Evolutionary conservation across 225 moss, liverwort and hornwort genomes (phyloP).

Genomic region (Anthoceros angustus): DNA sequence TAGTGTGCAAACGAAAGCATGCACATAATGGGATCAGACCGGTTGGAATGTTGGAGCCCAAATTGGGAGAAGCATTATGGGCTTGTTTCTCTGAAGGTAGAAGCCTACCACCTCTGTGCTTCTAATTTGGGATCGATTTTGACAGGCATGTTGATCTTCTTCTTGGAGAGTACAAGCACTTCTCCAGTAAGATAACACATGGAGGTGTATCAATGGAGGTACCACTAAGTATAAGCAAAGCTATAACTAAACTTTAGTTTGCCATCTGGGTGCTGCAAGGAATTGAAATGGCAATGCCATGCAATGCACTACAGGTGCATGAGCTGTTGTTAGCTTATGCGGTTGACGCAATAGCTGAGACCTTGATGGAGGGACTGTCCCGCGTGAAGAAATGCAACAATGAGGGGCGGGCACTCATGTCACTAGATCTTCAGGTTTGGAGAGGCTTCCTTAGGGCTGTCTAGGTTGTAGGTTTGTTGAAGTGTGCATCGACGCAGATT

Average conservation of each 20-base stretch:
- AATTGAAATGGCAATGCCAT: no score
- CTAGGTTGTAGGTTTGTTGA: no score
- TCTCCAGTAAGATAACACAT: constrained; percentile 59
- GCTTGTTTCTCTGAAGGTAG: constrained; percentile 8
- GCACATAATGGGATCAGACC: no score
- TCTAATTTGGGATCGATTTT: constrained; percentile 8
- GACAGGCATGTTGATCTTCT: constrained; percentile 89
- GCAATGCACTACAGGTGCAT: constrained; percentile 33
- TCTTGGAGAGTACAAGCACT: constrained; percentile 88
- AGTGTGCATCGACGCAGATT: no score
- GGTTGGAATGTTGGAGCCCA: no score
- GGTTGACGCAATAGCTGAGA: constrained; percentile 81
- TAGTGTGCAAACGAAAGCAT: constrained; percentile 6
- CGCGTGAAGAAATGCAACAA: constrained; percentile 89
- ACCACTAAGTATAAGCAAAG: neutral
- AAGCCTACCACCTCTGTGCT: neutral
- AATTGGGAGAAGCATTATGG: neutral
- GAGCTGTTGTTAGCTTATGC: constrained; percentile 83
- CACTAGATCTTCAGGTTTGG: constrained; percentile 85
- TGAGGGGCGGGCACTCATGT: constrained; percentile 97
- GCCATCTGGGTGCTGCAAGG: neutral
- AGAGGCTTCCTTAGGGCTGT: no score
- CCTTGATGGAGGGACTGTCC: constrained; percentile 72
- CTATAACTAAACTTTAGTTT: neutral
- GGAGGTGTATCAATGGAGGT: constrained; percentile 67